Evolutionary conservation across 2,329 filamentous ascomycete species (phyloP).

Genomic region (Microthyrium microscopicum): DNA sequence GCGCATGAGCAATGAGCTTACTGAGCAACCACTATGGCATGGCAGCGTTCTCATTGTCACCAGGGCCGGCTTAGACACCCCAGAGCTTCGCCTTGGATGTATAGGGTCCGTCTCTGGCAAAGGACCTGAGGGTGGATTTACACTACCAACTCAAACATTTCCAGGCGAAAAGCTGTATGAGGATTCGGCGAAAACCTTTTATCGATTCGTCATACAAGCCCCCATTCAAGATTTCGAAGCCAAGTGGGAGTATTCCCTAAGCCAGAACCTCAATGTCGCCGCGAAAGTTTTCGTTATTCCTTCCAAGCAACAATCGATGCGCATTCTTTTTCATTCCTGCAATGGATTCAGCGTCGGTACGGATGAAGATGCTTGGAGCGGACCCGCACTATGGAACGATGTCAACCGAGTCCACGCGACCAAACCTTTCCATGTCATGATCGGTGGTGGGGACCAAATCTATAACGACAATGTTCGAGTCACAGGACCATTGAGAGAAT

Average conservation of each 20-base stretch:
- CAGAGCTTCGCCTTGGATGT: slow-evolving; percentile 40
- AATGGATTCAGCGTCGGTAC: slow-evolving; percentile 53
- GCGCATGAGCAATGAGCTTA: slow-evolving; percentile 43
- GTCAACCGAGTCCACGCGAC: slow-evolving; percentile 42
- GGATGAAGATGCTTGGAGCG: slow-evolving; percentile 44
- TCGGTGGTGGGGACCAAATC: slow-evolving; percentile 83
- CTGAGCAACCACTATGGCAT: slow-evolving; percentile 44
- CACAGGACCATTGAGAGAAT: slow-evolving; percentile 55
- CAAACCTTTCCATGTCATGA: slow-evolving; percentile 50
- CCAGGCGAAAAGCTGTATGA: slow-evolving; percentile 41
- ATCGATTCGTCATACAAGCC: slow-evolving; percentile 40
- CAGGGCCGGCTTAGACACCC: slow-evolving; percentile 48
- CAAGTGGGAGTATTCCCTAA: slow-evolving; percentile 62
- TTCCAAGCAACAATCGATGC: slow-evolving; percentile 45
- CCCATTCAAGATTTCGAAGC: slow-evolving; percentile 58
- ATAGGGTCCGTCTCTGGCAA: slow-evolving; percentile 23
- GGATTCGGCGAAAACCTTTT: slow-evolving; percentile 41
- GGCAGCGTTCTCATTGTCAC: slow-evolving; percentile 78
- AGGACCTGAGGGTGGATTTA: neutral
- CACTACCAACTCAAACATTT: slow-evolving; percentile 17
- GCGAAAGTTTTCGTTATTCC: slow-evolving; percentile 38
- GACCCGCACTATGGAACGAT: slow-evolving; percentile 47
- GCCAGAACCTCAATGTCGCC: slow-evolving; percentile 3
- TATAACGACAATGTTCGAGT: slow-evolving; percentile 69
- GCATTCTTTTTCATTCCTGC: slow-evolving; percentile 54